Evolutionary conservation across 1,284 basidiomycete species (phyloP).

Genomic region (Ganoderma boninense): DNA sequence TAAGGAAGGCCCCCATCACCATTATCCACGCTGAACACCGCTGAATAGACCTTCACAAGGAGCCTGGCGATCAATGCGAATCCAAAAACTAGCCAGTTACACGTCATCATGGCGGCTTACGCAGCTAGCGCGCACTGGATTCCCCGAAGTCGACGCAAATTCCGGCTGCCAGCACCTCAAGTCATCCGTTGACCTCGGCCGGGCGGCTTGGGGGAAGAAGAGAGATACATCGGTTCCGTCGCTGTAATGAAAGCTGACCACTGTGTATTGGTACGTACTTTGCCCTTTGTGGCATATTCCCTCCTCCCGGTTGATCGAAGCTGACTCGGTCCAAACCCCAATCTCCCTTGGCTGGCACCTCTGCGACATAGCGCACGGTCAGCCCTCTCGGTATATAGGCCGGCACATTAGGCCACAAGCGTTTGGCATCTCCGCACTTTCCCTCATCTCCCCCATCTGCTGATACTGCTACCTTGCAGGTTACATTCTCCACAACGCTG

Average conservation of each 20-base stretch:
- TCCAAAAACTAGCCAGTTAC: too few species aligned
- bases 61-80: too few species aligned
- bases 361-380: neutral
- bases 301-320: neutral
- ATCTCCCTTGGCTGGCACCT: neutral
- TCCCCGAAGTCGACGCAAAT: too few species aligned
- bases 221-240: neutral
- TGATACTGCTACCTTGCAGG: neutral
- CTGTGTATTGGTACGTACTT: neutral
- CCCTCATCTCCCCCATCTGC: neutral
- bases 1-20: too few species aligned
- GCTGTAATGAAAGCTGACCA: neutral
- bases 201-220: too few species aligned
- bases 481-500: too few species aligned
- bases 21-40: too few species aligned
- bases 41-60: too few species aligned
- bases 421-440: neutral
- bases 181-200: too few species aligned
- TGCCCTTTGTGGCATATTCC: neutral
- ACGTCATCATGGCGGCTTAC: neutral
- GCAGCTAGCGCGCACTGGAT: neutral
- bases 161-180: too few species aligned
- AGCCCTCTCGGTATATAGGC: slow-evolving; percentile 2
- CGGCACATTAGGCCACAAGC: too few species aligned
- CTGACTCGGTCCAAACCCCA: neutral